phyloP scores from a whole-genome alignment of 106 monocot species.

The Acorus calamus region DNA sequence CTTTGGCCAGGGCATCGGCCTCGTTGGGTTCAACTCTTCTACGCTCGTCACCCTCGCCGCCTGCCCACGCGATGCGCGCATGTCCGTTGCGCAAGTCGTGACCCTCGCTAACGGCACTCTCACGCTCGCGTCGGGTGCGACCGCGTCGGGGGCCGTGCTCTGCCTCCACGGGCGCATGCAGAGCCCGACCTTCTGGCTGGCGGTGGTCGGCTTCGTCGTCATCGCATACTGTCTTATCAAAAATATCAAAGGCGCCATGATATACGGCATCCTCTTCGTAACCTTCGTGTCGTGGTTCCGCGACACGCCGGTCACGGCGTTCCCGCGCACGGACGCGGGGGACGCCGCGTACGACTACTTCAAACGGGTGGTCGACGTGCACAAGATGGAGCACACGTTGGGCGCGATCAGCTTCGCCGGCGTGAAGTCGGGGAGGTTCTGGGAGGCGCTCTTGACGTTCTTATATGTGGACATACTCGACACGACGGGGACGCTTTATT shows the following conservation, averaged over 20 bases:
- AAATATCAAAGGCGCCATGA: constrained; percentile 62
- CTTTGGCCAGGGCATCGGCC: constrained; percentile 59
- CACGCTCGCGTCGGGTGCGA: constrained; percentile 33
- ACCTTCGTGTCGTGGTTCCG: constrained; percentile 66
- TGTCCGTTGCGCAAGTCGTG: constrained; percentile 39
- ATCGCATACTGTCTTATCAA: constrained; percentile 61
- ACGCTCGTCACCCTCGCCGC: constrained; percentile 55
- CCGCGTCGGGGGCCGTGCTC: constrained; percentile 38
- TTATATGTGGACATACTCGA: constrained; percentile 66
- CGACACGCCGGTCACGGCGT: constrained; percentile 43
- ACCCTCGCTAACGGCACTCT: constrained; percentile 42
- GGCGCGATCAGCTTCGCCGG: constrained; percentile 49
- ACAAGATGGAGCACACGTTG: constrained; percentile 48
- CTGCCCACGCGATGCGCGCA: constrained; percentile 31
- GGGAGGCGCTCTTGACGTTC: constrained; percentile 57
- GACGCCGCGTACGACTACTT: constrained; percentile 45
- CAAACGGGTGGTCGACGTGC: constrained; percentile 57
- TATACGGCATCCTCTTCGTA: constrained; percentile 68
- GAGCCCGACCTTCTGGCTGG: constrained; percentile 65
- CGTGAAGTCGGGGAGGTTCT: constrained; percentile 31
- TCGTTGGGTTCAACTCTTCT: constrained; percentile 44
- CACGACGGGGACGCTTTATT: constrained; percentile 63
- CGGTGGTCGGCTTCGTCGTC: constrained; percentile 44
- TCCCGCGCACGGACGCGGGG: constrained; percentile 44
- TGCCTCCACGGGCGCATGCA: constrained; percentile 50